Base-by-base conservation (phyloP, 345 rosid species). In the Alliaria petiolata region DNA sequence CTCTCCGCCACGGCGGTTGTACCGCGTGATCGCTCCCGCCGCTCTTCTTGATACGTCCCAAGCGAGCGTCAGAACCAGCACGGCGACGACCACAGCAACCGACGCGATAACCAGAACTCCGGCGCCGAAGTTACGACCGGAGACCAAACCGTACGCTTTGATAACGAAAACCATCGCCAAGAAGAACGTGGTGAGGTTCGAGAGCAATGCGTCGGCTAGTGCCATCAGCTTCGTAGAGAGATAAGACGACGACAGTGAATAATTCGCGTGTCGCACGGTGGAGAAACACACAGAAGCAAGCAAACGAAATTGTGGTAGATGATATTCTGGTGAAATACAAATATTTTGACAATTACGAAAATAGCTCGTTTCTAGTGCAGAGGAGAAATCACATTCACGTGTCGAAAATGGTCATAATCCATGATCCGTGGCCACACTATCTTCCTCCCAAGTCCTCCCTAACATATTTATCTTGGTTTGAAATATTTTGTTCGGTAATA, bases 31-130 rank as follows among this genome's bases (percentile, higher is more conserved):
- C 15, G 15, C 15, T 30, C n/a, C 25, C 50, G 78, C 70, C 76
- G 86, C 91, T 69, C 86, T 85, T 12, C 86, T 86, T 12, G 87
- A 83, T 30, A 88, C 81, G 75, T 90, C 93, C 91, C 91, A 88
- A 57, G 91, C 78, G 79, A 90, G 85, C 78, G 91, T 79, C 39
- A 71, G 86, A 51, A 85, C 69, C 77, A 90, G 62, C 81, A 85
- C 47, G 57, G 77, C 57, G 39, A 81, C 86, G 39, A 90, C 87
- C 34, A 80, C 70, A 13, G 87, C 66, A 7, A 83, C 80, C 2
- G 93, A 86, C 19, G 68, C 52, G 25, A 86, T 60, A 70, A 90
- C 71, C 62, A 86, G 82, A 71, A 83, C 78, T 14, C 81, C 84
- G 3, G 85, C 86, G 31, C 85, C 76, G 77, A 80, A 83, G 79